Percentiles rank a stretch among this genome's conserved stretches.
These are phyloP conservation scores for Marasmius tenuissimus DNA, from an alignment of 1,284 basidiomycete species.

Conservation along the genomic window DNA sequence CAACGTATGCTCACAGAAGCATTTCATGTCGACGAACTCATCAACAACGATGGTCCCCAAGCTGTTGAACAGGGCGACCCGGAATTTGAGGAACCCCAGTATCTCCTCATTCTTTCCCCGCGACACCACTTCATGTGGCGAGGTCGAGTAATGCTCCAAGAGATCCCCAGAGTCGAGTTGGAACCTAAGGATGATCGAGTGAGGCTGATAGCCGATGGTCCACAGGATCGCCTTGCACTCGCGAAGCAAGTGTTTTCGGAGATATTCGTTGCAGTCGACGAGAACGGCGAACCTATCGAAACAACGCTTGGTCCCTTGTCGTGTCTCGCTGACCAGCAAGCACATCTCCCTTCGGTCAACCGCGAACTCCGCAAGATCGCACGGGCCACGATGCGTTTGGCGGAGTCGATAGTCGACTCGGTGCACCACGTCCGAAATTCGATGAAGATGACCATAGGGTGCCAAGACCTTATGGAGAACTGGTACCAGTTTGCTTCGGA, in stretches of 20 bases:
- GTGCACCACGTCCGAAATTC: slow-evolving; percentile 80
- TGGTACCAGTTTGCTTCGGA: slow-evolving; percentile 98
- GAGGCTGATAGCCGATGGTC: slow-evolving; percentile 86
- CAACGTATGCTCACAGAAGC: slow-evolving; percentile 83
- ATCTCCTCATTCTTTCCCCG: slow-evolving; percentile 88
- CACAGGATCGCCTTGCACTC: slow-evolving; percentile 70
- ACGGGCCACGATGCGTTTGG: slow-evolving; percentile 85
- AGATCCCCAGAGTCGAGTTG: slow-evolving; percentile 72
- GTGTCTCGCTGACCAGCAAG: slow-evolving; percentile 83
- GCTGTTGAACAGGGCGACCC: slow-evolving; percentile 50
- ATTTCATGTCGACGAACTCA: slow-evolving; percentile 72
- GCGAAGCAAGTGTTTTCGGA: slow-evolving; percentile 83
- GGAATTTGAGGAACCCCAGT: slow-evolving; percentile 59
- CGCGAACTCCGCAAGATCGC: slow-evolving; percentile 90
- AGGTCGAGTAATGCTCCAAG: slow-evolving; percentile 79
- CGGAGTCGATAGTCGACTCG: slow-evolving; percentile 91
- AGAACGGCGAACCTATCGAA: slow-evolving; percentile 56
- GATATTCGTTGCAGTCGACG: slow-evolving; percentile 58
- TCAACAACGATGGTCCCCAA: slow-evolving; percentile 55
- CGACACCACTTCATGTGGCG: slow-evolving; percentile 92
- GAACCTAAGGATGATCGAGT: slow-evolving; percentile 83
- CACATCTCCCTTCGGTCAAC: slow-evolving; percentile 90
- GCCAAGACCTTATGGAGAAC: slow-evolving; percentile 90
- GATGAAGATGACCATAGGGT: slow-evolving; percentile 60
- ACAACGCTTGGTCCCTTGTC: slow-evolving; percentile 43